Conservation (phyloP, 805 yeast genomes). For the Blastobotrys americana region DNA sequence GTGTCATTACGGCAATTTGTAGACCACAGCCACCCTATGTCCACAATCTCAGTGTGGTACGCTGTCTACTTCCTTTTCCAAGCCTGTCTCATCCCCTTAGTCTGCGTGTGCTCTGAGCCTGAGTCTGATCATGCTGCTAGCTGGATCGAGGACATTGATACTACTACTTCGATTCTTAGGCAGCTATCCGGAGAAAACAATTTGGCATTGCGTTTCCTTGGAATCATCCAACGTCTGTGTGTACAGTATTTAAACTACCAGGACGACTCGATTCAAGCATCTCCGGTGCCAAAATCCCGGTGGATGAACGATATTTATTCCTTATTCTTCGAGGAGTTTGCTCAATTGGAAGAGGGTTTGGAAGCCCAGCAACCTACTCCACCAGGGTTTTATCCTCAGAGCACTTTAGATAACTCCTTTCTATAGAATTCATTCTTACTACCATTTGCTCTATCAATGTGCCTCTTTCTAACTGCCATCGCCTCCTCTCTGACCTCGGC, state of each 20-base stretch:
- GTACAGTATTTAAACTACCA: conserved; percentile 14
- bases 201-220: conserved; percentile 40
- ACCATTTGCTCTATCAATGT: too few relatives aligned
- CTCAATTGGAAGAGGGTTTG: conserved; percentile 2
- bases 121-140: conserved; percentile 36
- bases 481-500: too few relatives aligned
- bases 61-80: conserved; percentile 57
- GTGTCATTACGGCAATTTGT: conserved; percentile 35
- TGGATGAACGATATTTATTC: conserved; percentile 40
- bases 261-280: conserved; percentile 10
- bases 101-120: conserved; percentile 47
- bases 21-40: conserved; percentile 26
- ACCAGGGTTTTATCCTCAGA: conserved; percentile 2
- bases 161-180: conserved; percentile 36
- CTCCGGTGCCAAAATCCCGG: conserved; percentile 21
- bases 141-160: conserved; percentile 41
- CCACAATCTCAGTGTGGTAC: conserved; percentile 55
- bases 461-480: too few relatives aligned
- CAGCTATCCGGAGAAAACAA: conserved; percentile 38
- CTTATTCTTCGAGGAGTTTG: conserved; percentile 38
- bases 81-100: conserved; percentile 52
- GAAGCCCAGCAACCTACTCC: too few relatives aligned
- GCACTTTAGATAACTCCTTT: too few relatives aligned
- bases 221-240: conserved; percentile 39
- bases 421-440: too few relatives aligned